Base-by-base conservation (phyloP, 2,329 filamentous ascomycete species). In the Colletotrichum chlorophyti region DNA sequence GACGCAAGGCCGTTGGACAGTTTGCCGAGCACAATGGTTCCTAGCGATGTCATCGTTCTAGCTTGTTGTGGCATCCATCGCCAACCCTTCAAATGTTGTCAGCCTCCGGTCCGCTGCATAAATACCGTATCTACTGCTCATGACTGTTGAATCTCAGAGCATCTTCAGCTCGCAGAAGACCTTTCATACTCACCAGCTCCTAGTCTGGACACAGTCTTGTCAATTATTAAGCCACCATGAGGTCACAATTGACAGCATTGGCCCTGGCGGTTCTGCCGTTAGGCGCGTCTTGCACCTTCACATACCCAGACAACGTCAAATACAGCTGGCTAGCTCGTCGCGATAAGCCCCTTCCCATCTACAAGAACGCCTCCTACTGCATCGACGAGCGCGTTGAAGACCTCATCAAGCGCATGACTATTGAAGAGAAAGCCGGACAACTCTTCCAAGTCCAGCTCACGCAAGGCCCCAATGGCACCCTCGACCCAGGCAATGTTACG, bases 391-490 rank as follows among this genome's bases (percentile, higher is more conserved):
- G 78, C 40, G 73, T 81, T 7, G 74, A 79, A 21, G 78, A 81
- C 53, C 71, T 81, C 4, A 62, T 77, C 12, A 65, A 67, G 4
- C 74, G 77, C 9, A 81, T 81, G 79, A 79, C 74, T 0, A 43
- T 81, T 0, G 73, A 77, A 34, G 79, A 81, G 61, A 81, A 81
- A 53, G 79, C 75, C 3, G 78, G 78, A 1, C 77, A 80, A 61
- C 70, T 81, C 50, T 81, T 79, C 63, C 77, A 80, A 53, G 69
- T 70, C 17, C 71, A 71, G 49, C 57, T 75, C 32, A 65, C 53
- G 47, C 59, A 66, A 8, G 55, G 50, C 3, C 57, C 68, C 35
- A 66, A 71, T n/a, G 47, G 43, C 48, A 61, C 58, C 7, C 49
- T 61, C 29, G 54, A 61, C 24, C 24, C 38, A 8, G 54, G 59